A percentile compares a stretch with the other conserved stretches of the same genome.
Evolutionary conservation across 225 moss, liverwort and hornwort genomes (phyloP).

Genomic region (Marchantia paleacea): DNA sequence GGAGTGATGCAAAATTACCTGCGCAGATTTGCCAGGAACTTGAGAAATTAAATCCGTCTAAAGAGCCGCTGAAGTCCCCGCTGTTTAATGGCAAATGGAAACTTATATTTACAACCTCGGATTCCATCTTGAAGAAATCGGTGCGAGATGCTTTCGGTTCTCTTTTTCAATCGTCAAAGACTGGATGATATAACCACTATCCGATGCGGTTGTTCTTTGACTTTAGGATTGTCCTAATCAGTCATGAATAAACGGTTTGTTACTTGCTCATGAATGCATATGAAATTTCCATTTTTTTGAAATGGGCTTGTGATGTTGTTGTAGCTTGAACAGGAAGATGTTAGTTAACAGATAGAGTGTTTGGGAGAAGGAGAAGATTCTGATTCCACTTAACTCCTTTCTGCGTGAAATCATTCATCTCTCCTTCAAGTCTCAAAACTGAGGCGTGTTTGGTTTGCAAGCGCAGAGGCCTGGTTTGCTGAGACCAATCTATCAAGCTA

Average conservation of each 20-base stretch:
- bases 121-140: conserved; percentile 58
- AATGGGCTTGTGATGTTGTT: not conserved
- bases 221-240: not conserved
- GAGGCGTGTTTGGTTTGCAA: not conserved
- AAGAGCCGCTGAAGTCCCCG: conserved; percentile 66
- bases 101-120: conserved; percentile 85
- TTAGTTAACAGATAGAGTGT: not conserved
- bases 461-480: conserved; percentile 57
- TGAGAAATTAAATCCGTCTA: conserved; percentile 75
- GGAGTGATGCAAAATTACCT: not conserved
- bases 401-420: too few relatives aligned
- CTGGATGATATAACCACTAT: not conserved
- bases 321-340: not conserved
- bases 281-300: not conserved
- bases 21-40: conserved; percentile 65
- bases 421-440: not conserved
- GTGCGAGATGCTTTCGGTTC: conserved; percentile 28
- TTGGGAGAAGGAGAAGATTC: not conserved
- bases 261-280: not conserved
- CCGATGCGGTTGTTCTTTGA: not conserved
- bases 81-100: conserved; percentile 87
- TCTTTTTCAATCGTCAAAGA: not conserved
- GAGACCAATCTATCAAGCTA: conserved; percentile 86
- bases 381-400: not conserved
- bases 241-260: not conserved